phyloP scores from a whole-genome alignment of 306 rosid genomes.

The Prunus davidiana region DNA sequence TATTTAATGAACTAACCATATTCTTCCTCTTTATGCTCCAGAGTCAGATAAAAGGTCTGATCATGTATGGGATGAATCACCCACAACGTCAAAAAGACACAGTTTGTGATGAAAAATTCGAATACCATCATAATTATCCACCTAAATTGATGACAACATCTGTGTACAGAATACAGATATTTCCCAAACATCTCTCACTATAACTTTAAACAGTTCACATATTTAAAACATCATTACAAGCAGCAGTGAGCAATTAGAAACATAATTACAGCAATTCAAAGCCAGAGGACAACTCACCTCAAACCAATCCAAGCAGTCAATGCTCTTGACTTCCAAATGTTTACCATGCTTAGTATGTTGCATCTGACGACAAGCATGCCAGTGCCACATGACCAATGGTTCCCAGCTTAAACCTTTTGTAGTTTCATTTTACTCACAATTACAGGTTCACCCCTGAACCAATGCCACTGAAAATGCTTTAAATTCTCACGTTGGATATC shows the following conservation, averaged over 20 bases:
- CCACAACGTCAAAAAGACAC: constrained; percentile 24
- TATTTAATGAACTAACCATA: constrained; percentile 44
- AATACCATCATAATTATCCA: neutral
- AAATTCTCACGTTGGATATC: constrained; percentile 40
- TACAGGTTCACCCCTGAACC: constrained; percentile 86
- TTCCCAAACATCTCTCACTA: neutral
- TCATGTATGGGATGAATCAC: constrained; percentile 73
- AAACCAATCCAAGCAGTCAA: constrained; percentile 87
- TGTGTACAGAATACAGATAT: too few relatives aligned
- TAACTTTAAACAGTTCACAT: too few relatives aligned
- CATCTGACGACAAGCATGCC: constrained; percentile 83
- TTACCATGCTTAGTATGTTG: constrained; percentile 29
- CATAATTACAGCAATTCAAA: neutral
- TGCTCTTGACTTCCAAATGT: constrained; percentile 58
- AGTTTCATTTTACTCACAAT: constrained; percentile 58
- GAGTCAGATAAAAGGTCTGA: constrained; percentile 62
- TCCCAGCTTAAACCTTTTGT: constrained; percentile 90
- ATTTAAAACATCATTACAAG: neutral
- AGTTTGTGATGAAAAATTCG: neutral
- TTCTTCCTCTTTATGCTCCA: constrained; percentile 72
- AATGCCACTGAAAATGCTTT: constrained; percentile 78
- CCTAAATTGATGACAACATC: too few relatives aligned
- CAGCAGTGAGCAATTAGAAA: neutral
- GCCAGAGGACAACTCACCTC: constrained; percentile 49
- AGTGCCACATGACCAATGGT: constrained; percentile 95